These are phyloP conservation scores for Dryas octopetala DNA, from an alignment of 306 rosid genomes.

Conservation along the genomic window DNA sequence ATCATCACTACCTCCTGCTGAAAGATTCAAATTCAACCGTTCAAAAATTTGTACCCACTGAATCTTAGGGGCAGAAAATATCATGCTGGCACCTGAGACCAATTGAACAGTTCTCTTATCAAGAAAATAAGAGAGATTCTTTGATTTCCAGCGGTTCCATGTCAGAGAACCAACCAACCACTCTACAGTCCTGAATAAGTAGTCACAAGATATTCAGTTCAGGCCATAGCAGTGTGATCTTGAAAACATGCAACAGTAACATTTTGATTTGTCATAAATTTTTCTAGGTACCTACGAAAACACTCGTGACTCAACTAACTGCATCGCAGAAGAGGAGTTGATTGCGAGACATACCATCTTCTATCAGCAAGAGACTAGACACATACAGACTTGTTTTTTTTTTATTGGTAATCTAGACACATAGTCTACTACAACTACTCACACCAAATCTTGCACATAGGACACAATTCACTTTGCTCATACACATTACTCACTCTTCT, in stretches of 20 bases:
- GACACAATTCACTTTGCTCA: neutral
- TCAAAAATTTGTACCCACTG: constrained; percentile 38
- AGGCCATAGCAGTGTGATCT: neutral
- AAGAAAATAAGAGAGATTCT: constrained; percentile 31
- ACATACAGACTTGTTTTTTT: neutral
- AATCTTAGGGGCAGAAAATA: constrained; percentile 39
- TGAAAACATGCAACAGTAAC: constrained; percentile 6
- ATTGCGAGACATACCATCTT: neutral
- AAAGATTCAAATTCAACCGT: constrained; percentile 20
- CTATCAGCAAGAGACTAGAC: neutral
- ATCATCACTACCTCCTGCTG: constrained; percentile 17
- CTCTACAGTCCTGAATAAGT: constrained; percentile 35
- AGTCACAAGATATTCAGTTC: constrained; percentile 17
- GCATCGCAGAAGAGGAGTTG: neutral
- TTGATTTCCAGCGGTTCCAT: constrained; percentile 39
- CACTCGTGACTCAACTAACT: neutral
- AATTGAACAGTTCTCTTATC: constrained; percentile 37
- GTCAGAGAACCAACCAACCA: constrained; percentile 30
- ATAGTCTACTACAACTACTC: neutral
- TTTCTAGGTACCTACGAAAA: neutral
- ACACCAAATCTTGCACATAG: neutral
- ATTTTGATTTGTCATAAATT: neutral
- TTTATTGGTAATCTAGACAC: neutral
- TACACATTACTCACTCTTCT: neutral
- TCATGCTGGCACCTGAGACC: constrained; percentile 48